phyloP scores from a whole-genome alignment of 805 yeast genomes.

The Starmerella sp. region DNA sequence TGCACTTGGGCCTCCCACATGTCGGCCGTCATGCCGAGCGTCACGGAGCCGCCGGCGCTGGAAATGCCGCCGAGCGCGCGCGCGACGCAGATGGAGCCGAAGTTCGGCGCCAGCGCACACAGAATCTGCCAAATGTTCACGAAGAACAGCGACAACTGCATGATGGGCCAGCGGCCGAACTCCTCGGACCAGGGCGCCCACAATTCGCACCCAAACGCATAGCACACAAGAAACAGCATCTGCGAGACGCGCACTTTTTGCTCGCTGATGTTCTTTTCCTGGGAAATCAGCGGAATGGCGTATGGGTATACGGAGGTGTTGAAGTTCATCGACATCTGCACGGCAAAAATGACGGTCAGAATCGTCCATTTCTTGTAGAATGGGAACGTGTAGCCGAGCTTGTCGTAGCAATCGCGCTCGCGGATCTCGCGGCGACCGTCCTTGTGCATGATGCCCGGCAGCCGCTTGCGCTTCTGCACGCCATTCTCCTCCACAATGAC shows the following conservation, averaged over 20 bases:
- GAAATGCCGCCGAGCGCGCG: slow-evolving; percentile 54
- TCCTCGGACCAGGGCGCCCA: slow-evolving; percentile 61
- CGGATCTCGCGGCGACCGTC: slow-evolving; percentile 18
- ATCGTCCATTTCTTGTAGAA: slow-evolving; percentile 31
- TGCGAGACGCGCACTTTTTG: slow-evolving; percentile 33
- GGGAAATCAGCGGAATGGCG: slow-evolving; percentile 35
- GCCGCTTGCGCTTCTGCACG: slow-evolving; percentile 4
- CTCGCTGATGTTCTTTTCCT: slow-evolving; percentile 34
- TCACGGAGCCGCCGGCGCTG: slow-evolving; percentile 43
- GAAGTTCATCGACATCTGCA: slow-evolving; percentile 36
- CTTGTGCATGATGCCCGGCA: slow-evolving; percentile 14
- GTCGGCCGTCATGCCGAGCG: slow-evolving; percentile 58
- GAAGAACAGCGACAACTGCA: slow-evolving; percentile 42
- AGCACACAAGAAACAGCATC: slow-evolving; percentile 42
- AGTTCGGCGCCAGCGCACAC: slow-evolving; percentile 48
- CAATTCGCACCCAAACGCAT: slow-evolving; percentile 45
- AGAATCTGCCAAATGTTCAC: slow-evolving; percentile 37
- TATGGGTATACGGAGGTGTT: slow-evolving; percentile 31
- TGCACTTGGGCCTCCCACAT: slow-evolving; percentile 35
- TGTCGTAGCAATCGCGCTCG: slow-evolving; percentile 32
- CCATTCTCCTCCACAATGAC: slow-evolving; percentile 7
- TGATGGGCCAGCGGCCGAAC: slow-evolving; percentile 50
- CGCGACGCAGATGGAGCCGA: slow-evolving; percentile 45
- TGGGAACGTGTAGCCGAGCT: slow-evolving; percentile 31
- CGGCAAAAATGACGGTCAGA: slow-evolving; percentile 31